Evolutionary conservation across 345 rosid species (phyloP).

Genomic region (Lenwebbia sp.): DNA sequence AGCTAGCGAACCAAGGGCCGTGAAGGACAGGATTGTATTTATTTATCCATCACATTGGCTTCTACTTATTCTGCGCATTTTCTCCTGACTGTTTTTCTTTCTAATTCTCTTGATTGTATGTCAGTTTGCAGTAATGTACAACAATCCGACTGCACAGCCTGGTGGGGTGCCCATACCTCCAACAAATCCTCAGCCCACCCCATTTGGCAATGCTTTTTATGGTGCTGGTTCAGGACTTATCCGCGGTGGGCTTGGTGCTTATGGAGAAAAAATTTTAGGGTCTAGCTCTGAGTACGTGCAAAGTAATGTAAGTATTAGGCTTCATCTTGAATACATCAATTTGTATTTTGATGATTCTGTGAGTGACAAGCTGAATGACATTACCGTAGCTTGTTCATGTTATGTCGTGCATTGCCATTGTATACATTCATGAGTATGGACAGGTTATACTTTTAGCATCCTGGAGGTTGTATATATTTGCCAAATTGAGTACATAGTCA

Average conservation of each 20-base stretch:
- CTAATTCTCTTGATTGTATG: neutral
- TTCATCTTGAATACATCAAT: neutral
- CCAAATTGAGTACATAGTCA: neutral
- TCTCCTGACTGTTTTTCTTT: neutral
- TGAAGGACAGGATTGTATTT: neutral
- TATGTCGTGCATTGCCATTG: neutral
- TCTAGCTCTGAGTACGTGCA: constrained; percentile 97
- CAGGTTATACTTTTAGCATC: neutral
- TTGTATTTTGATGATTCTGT: neutral
- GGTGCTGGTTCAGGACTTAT: constrained; percentile 96
- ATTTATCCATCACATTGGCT: neutral
- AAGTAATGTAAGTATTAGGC: constrained; percentile 72
- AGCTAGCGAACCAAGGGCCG: neutral
- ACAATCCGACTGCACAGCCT: constrained; percentile 54
- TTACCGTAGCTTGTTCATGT: neutral
- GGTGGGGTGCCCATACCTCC: constrained; percentile 56
- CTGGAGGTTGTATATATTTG: neutral
- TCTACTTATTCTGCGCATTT: neutral
- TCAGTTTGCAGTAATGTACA: constrained; percentile 54
- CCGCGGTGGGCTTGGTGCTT: constrained; percentile 84
- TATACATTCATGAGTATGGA: neutral
- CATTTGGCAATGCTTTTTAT: constrained; percentile 80
- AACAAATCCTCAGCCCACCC: constrained; percentile 59
- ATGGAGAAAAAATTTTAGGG: constrained; percentile 83
- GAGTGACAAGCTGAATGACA: constrained; percentile 2